These are phyloP conservation scores for Apiotrichum sp. DNA, from an alignment of 1,284 basidiomycete species.

Conservation along the genomic window DNA sequence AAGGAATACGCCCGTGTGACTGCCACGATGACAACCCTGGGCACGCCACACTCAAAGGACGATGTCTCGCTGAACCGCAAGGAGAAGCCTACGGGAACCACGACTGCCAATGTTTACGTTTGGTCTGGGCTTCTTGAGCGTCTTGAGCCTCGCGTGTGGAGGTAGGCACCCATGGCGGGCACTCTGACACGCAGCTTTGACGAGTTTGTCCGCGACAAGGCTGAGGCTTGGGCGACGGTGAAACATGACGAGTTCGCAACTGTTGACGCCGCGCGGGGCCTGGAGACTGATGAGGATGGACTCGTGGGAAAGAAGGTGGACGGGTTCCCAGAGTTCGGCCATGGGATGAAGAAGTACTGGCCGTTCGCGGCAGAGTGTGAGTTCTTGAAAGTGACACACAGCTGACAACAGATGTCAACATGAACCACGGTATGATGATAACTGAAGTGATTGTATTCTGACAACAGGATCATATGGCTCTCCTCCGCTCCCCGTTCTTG, in stretches of 20 bases:
- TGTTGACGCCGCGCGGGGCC: constrained; percentile 14
- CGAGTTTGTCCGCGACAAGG: constrained; percentile 34
- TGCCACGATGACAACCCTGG: constrained; percentile 51
- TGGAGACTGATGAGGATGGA: constrained; percentile 15
- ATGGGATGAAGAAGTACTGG: constrained; percentile 56
- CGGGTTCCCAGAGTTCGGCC: constrained; percentile 53
- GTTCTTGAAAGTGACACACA: constrained; percentile 20
- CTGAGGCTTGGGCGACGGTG: constrained; percentile 28
- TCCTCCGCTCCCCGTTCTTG: constrained; percentile 57
- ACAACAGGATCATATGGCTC: constrained; percentile 63
- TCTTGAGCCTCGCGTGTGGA: constrained; percentile 64
- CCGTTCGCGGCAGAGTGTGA: constrained; percentile 54
- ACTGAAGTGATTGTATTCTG: constrained; percentile 22
- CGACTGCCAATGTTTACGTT: constrained; percentile 61
- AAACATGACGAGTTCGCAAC: constrained; percentile 34
- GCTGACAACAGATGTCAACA: constrained; percentile 51
- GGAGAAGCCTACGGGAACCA: constrained; percentile 8
- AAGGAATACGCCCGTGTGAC: constrained; percentile 64
- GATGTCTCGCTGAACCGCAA: constrained; percentile 5
- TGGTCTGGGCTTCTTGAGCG: constrained; percentile 55
- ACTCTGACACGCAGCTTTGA: constrained; percentile 25
- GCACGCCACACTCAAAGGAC: constrained; percentile 47
- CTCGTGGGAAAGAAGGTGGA: constrained; percentile 23
- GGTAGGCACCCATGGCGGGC: constrained; percentile 51
- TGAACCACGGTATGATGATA: constrained; percentile 56